Evolutionary conservation across 2,329 filamentous ascomycete species (phyloP).

Genomic region (Pseudopyrenochaeta lycopersici): DNA sequence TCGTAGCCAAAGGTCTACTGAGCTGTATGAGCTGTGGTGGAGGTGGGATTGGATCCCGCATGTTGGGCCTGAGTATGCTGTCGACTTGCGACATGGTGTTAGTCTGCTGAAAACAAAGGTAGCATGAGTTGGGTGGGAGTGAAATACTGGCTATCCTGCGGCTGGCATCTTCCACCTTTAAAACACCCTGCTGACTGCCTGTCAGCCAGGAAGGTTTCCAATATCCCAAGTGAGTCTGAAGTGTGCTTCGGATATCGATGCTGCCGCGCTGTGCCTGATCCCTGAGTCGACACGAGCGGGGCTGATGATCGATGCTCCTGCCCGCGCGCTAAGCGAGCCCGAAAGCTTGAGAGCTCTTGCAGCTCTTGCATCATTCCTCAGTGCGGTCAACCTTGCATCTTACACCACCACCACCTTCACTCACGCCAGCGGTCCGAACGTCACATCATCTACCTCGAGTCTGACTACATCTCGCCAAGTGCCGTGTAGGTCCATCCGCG

Average conservation of each 20-base stretch:
- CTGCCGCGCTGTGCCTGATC: constrained; percentile 15
- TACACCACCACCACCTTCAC: constrained; percentile 12
- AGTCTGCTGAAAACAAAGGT: constrained; percentile 10
- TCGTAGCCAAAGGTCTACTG: constrained; percentile 71
- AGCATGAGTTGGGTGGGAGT: not conserved
- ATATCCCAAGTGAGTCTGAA: constrained; percentile 3
- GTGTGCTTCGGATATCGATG: constrained; percentile 15
- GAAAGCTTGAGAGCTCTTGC: constrained; percentile 10
- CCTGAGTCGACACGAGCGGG: constrained; percentile 14
- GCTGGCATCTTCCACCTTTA: constrained; percentile 15
- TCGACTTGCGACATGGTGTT: constrained; percentile 29
- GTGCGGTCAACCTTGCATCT: constrained; percentile 16
- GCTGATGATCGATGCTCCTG: constrained; percentile 10
- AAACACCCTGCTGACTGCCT: constrained; percentile 4
- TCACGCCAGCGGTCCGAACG: constrained; percentile 8
- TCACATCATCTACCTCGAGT: constrained; percentile 10
- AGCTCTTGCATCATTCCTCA: constrained; percentile 16
- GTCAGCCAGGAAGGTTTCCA: constrained; percentile 7
- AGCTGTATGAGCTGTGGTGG: constrained; percentile 65
- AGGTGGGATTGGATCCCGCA: constrained; percentile 76
- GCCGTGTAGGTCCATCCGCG: constrained; percentile 42
- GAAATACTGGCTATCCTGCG: constrained; percentile 5
- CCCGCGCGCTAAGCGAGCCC: constrained; percentile 6
- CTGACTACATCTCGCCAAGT: constrained; percentile 31
- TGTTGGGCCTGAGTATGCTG: constrained; percentile 50